Evolutionary conservation across 139 green algal genomes (phyloP).

Genomic region (Chlamydomonas incerta): DNA sequence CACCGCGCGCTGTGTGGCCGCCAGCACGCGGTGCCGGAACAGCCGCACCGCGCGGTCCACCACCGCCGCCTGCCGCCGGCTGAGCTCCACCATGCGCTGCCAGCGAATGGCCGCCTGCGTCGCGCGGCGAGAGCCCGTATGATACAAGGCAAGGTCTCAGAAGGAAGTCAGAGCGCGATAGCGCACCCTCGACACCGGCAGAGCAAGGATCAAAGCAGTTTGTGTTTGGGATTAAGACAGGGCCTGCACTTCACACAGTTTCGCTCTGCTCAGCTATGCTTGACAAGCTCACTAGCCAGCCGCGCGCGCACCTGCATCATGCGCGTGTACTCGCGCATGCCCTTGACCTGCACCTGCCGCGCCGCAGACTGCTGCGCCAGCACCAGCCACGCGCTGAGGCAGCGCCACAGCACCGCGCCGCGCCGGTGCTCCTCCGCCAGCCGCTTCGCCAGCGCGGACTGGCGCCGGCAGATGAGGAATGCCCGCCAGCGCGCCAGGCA

Average conservation of each 20-base stretch:
- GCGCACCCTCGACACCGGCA: no score
- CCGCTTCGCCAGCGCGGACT: not conserved
- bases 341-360: slow-evolving; percentile 30
- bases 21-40: slow-evolving; percentile 52
- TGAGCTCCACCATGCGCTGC: slow-evolving; percentile 30
- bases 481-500: slow-evolving; percentile 8
- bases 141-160: no score
- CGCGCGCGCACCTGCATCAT: slow-evolving; percentile 36
- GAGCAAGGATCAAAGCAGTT: no score
- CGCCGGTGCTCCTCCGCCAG: slow-evolving; percentile 28
- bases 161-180: no score
- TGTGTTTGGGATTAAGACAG: no score
- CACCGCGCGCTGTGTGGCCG: slow-evolving; percentile 26
- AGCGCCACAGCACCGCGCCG: slow-evolving; percentile 33
- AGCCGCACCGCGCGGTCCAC: slow-evolving; percentile 54
- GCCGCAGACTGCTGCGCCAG: slow-evolving; percentile 13
- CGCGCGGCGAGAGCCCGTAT: no score
- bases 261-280: no score
- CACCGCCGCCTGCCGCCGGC: slow-evolving; percentile 37
- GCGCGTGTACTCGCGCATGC: slow-evolving; percentile 35
- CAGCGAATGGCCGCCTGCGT: slow-evolving; percentile 31
- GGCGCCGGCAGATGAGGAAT: slow-evolving; percentile 12
- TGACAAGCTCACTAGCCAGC: no score
- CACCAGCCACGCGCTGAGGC: slow-evolving; percentile 23
- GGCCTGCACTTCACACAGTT: no score